Conservation (phyloP, 2,329 filamentous ascomycete species). For the Penicillium griseofulvum region DNA sequence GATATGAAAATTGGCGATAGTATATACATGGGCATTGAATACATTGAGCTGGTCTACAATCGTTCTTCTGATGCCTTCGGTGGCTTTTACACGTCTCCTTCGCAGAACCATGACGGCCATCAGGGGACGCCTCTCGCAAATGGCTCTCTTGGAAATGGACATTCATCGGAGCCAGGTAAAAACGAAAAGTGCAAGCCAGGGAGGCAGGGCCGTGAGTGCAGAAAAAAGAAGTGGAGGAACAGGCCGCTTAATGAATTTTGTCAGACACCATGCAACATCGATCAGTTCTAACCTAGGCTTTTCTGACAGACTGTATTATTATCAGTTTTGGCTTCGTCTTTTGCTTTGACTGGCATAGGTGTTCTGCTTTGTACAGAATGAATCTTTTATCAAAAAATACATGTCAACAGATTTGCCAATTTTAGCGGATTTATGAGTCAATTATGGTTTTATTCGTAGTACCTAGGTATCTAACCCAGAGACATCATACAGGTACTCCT, state of each 20-base stretch:
- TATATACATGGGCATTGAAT: constrained; percentile 42
- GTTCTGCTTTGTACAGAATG: neutral
- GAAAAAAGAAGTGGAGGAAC: constrained; percentile 2
- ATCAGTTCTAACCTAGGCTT: neutral
- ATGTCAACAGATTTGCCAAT: too few species aligned
- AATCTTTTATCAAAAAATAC: neutral
- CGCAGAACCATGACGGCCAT: constrained; percentile 16
- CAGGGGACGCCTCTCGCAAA: neutral
- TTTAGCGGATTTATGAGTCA: neutral
- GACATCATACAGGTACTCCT: too few species aligned
- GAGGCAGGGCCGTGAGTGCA: constrained; percentile 3
- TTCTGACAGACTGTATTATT: neutral
- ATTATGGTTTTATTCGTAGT: too few species aligned
- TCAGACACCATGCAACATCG: constrained; percentile 3
- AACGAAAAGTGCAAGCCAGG: constrained; percentile 3
- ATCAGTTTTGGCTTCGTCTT: neutral
- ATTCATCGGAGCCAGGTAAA: neutral
- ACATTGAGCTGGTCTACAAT: constrained; percentile 45
- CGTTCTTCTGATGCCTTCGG: constrained; percentile 20
- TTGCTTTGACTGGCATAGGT: neutral
- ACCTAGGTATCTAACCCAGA: too few species aligned
- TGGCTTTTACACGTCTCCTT: constrained; percentile 1
- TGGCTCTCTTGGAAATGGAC: neutral
- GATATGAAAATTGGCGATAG: constrained; percentile 39
- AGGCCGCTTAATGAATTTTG: neutral